These are phyloP conservation scores for Evernia prunastri DNA, from an alignment of 495 filamentous ascomycete genomes.

Conservation along the genomic window DNA sequence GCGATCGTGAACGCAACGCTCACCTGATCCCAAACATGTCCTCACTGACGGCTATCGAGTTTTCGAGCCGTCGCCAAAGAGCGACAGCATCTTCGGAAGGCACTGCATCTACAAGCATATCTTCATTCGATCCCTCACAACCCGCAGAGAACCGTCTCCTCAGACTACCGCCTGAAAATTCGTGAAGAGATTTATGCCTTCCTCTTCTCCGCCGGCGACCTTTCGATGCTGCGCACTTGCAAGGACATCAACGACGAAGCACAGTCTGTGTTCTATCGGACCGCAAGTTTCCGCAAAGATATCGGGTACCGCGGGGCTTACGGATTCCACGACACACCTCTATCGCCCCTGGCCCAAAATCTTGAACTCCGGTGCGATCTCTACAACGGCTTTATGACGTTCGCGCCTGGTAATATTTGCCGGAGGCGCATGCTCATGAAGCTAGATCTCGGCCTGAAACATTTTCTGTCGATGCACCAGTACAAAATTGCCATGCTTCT, in stretches of 20 bases:
- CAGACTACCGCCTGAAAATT: background rate
- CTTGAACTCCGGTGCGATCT: background rate
- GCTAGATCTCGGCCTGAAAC: background rate
- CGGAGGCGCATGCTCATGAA: background rate
- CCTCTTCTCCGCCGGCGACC: background rate
- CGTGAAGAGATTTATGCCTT: background rate
- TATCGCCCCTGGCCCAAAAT: background rate
- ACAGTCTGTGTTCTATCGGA: background rate
- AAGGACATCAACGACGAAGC: background rate
- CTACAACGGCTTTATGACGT: background rate
- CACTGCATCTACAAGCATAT: background rate
- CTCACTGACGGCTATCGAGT: no score
- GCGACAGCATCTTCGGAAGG: background rate
- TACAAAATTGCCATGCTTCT: background rate
- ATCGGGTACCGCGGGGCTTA: background rate
- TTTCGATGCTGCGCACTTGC: background rate
- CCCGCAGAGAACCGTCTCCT: background rate
- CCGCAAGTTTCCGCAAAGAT: background rate
- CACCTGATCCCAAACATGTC: no score
- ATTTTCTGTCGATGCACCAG: background rate
- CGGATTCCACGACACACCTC: background rate
- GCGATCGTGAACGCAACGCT: no score
- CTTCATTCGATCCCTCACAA: no score
- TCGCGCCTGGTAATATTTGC: background rate
- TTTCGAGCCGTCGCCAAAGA: no score